A percentile compares a stretch with the other conserved stretches of the same genome.
phyloP scores from a whole-genome alignment of 2,329 filamentous ascomycete species.

The Colletotrichum trifolii region DNA sequence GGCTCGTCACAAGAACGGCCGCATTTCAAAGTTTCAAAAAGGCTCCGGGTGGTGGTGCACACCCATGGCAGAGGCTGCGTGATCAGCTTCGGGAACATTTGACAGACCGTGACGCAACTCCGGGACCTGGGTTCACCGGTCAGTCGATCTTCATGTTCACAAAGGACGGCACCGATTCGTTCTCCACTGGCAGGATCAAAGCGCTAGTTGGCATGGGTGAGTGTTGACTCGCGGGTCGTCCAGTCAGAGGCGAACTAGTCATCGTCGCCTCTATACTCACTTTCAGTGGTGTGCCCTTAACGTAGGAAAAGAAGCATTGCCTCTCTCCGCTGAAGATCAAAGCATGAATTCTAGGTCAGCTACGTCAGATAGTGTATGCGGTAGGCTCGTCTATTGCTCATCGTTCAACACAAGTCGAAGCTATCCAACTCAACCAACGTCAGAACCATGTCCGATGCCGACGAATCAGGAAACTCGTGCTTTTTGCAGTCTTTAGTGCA shows the following conservation, averaged over 20 bases:
- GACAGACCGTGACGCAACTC: slow-evolving; percentile 53
- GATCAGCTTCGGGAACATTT: slow-evolving; percentile 62
- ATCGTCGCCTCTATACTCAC: slow-evolving; percentile 71
- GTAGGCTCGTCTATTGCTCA: too few species aligned
- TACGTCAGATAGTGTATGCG: too few species aligned
- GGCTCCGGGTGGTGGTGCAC: neutral
- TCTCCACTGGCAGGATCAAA: slow-evolving; percentile 73
- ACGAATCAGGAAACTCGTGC: too few species aligned
- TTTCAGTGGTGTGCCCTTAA: too few species aligned
- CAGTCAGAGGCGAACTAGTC: slow-evolving; percentile 89
- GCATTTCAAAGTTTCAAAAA: neutral
- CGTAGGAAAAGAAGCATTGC: too few species aligned
- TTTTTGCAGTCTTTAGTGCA: too few species aligned
- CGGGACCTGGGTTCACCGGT: slow-evolving; percentile 61
- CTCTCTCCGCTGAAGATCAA: too few species aligned
- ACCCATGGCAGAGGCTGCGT: slow-evolving; percentile 51
- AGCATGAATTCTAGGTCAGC: too few species aligned
- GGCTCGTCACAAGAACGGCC: slow-evolving; percentile 28
- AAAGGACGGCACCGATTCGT: slow-evolving; percentile 69
- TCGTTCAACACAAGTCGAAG: too few species aligned
- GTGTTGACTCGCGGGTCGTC: slow-evolving; percentile 65
- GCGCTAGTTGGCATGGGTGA: slow-evolving; percentile 71
- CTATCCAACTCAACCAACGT: too few species aligned
- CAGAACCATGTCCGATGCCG: too few species aligned
- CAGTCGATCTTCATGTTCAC: slow-evolving; percentile 69